phyloP scores from a whole-genome alignment of 2,329 filamentous ascomycete genomes.

The Penicillium sp. region DNA sequence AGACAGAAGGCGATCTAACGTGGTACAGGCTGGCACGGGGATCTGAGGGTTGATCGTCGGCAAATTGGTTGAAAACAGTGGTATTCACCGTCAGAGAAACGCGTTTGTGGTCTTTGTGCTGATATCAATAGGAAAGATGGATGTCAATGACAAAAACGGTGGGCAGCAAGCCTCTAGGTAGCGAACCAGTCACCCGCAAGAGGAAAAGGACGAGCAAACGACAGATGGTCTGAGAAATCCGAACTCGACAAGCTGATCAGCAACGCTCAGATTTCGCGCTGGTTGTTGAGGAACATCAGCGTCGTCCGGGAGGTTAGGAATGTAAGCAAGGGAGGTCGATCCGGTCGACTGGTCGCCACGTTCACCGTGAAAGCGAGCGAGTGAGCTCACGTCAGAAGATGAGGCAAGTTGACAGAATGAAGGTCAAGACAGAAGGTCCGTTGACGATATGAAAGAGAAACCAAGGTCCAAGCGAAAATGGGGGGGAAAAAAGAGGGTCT shows the following conservation, averaged over 20 bases:
- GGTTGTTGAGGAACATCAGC: constrained; percentile 12
- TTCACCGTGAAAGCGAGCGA: not conserved
- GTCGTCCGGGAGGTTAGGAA: constrained; percentile 24
- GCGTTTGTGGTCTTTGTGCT: not conserved
- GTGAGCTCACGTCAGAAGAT: not conserved
- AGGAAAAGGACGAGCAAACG: constrained; percentile 9
- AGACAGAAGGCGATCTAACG: not conserved
- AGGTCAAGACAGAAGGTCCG: not conserved
- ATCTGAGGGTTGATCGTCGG: not conserved
- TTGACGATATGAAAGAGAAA: not conserved
- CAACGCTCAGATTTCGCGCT: constrained; percentile 13
- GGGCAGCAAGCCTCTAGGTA: not conserved
- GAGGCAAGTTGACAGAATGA: constrained; percentile 1
- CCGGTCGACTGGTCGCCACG: constrained; percentile 1
- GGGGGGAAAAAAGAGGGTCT: not conserved
- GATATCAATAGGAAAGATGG: not conserved
- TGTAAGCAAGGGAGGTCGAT: constrained; percentile 22
- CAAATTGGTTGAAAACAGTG: not conserved
- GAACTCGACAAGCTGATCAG: constrained; percentile 8
- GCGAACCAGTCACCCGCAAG: constrained; percentile 1
- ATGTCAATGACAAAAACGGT: constrained; percentile 8
- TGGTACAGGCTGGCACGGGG: not conserved
- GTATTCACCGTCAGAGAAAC: not conserved
- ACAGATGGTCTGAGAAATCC: constrained; percentile 12
- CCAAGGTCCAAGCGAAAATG: not conserved